A percentile compares a stretch with the other conserved stretches of the same genome.
Conservation (phyloP, 1,139 yeast genomes). For the Suhomyces anneliseae region DNA sequence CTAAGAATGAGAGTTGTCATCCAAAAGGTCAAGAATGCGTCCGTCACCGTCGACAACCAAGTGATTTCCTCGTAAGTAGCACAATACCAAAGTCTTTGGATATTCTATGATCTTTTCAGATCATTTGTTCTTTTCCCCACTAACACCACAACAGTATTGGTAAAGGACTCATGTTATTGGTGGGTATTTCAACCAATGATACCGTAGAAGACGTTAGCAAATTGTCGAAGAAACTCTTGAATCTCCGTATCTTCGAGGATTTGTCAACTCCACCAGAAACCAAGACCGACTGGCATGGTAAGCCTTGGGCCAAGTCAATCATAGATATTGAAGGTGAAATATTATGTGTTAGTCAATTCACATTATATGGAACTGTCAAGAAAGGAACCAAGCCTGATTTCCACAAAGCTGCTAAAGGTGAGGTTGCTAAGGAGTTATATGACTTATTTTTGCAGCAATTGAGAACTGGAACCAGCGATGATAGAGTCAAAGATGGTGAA, state of each 20-base stretch:
- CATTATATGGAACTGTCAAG: conserved; percentile 76
- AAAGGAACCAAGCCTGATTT: conserved; percentile 95
- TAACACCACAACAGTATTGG: conserved; percentile 46
- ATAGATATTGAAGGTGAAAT: conserved; percentile 50
- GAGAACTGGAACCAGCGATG: conserved; percentile 55
- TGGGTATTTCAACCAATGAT: conserved; percentile 81
- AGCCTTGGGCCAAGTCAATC: conserved; percentile 45
- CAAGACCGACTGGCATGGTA: conserved; percentile 60
- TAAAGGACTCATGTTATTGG: conserved; percentile 74
- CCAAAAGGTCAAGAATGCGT: conserved; percentile 83
- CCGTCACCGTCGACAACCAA: conserved; percentile 75
- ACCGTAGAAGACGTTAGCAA: conserved; percentile 69
- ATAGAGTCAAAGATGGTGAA: conserved; percentile 76
- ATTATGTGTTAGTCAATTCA: conserved; percentile 78
- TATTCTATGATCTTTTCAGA: neutral
- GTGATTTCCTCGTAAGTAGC: conserved; percentile 65
- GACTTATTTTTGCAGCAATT: conserved; percentile 55
- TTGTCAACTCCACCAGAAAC: conserved; percentile 31
- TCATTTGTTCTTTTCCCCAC: neutral
- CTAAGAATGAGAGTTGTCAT: conserved; percentile 75
- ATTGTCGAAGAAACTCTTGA: conserved; percentile 64
- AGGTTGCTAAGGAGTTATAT: conserved; percentile 66
- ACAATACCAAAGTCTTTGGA: neutral
- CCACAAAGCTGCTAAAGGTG: conserved; percentile 84
- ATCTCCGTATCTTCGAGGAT: conserved; percentile 73